phyloP scores from a whole-genome alignment of 1,284 basidiomycete species.

The Ganoderma resinaceum region DNA sequence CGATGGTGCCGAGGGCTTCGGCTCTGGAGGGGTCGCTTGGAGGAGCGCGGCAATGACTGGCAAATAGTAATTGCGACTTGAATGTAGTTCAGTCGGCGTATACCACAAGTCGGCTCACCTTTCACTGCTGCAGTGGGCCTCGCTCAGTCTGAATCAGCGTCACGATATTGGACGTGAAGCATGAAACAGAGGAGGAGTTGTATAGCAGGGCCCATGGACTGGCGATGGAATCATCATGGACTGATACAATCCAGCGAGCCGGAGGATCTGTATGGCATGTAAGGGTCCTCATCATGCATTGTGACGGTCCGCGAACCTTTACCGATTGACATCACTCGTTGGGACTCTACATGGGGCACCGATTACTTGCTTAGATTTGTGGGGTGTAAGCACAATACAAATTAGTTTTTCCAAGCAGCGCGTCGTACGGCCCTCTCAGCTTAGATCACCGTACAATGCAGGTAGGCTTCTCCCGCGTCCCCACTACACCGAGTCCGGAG shows the following conservation, averaged over 20 bases:
- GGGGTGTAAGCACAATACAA: neutral
- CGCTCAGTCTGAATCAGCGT: neutral
- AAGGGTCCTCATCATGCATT: neutral
- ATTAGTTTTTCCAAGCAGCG: neutral
- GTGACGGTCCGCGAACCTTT: neutral
- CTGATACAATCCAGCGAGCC: neutral
- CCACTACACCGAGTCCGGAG: neutral
- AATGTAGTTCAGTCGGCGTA: neutral
- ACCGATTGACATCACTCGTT: neutral
- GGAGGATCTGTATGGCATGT: neutral
- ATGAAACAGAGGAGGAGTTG: neutral
- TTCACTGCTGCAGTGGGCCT: neutral
- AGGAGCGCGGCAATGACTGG: neutral
- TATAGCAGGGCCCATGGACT: neutral
- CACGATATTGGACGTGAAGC: constrained; percentile 1
- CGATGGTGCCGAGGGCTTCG: neutral
- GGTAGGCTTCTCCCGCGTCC: neutral
- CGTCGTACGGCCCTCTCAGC: neutral
- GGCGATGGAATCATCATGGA: neutral
- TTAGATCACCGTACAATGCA: neutral
- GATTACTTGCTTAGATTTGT: neutral
- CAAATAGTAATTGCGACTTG: neutral
- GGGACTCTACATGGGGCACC: neutral
- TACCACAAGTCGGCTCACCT: neutral
- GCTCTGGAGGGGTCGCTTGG: neutral